Percentiles rank a stretch among this genome's conserved stretches.
Conservation (phyloP, 257 asterid genomes). For the Nicotiana paniculata region DNA sequence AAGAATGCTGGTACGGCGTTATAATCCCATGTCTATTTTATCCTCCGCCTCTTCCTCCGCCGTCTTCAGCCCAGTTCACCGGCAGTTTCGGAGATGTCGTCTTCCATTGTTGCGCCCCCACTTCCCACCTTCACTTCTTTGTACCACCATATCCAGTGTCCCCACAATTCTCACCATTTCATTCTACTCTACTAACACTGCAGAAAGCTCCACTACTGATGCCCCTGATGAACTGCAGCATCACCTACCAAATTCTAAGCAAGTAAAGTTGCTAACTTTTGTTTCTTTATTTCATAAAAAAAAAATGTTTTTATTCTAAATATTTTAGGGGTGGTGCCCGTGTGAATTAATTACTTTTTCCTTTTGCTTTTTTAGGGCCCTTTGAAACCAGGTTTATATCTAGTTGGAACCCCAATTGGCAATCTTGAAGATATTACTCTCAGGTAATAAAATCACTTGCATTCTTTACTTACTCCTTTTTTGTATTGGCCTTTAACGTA, state of each 20-base stretch:
- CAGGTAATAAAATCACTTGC: conserved; percentile 37
- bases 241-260: conserved; percentile 30
- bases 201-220: conserved; percentile 12
- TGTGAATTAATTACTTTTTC: not conserved
- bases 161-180: not conserved
- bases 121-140: conserved; percentile 19
- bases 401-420: conserved; percentile 93
- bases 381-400: conserved; percentile 76
- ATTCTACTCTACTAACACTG: conserved; percentile 5
- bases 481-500: not conserved
- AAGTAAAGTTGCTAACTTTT: conserved; percentile 22
- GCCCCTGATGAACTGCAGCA: conserved; percentile 19
- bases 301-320: not conserved
- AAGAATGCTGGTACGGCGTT: conserved; percentile 37
- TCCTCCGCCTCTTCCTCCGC: conserved; percentile 10
- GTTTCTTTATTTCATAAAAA: not conserved
- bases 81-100: conserved; percentile 18
- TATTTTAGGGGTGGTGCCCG: not conserved
- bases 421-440: conserved; percentile 95
- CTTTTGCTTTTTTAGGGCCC: conserved; percentile 45
- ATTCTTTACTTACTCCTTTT: not conserved
- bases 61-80: conserved; percentile 14
- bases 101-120: conserved; percentile 1
- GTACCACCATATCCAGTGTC: conserved; percentile 13
- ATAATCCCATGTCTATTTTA: conserved; percentile 12